Evolutionary conservation across 352 stramenopile genomes (phyloP).

Genomic region (Hyaloperonospora brassicae): DNA sequence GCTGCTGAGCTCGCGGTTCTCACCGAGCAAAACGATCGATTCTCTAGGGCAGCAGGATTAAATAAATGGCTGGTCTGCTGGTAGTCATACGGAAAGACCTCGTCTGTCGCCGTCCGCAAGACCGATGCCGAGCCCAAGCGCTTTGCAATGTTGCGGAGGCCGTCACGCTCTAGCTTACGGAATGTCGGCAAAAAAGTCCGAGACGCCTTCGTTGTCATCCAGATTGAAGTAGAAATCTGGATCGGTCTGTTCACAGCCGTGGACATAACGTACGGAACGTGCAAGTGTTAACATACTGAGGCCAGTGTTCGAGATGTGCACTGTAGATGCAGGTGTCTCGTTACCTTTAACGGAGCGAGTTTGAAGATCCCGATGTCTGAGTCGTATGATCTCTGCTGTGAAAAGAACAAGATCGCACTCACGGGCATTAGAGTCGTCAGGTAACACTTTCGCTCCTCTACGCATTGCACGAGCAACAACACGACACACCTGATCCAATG

Average conservation of each 20-base stretch:
- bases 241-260: constrained; percentile 45
- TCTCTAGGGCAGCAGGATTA: constrained; percentile 28
- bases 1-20: constrained; percentile 31
- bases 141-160: constrained; percentile 7
- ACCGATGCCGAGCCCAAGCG: constrained; percentile 5
- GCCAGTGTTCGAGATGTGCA: not conserved
- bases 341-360: constrained; percentile 77
- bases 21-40: constrained; percentile 23
- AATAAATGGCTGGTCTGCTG: constrained; percentile 28
- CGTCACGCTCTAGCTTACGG: constrained; percentile 26
- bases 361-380: constrained; percentile 80
- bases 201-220: constrained; percentile 81
- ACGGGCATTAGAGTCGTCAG: too few species aligned
- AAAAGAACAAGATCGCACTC: constrained; percentile 4
- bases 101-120: constrained; percentile 5
- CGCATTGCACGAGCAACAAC: not conserved
- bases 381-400: constrained; percentile 69
- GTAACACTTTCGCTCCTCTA: too few species aligned
- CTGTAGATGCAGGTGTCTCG: constrained; percentile 1
- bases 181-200: constrained; percentile 81
- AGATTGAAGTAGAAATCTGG: constrained; percentile 87
- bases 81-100: constrained; percentile 9
- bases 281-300: constrained; percentile 8
- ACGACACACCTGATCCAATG: constrained; percentile 48
- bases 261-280: constrained; percentile 1